phyloP scores from a whole-genome alignment of 1,139 yeast genomes.

The Blastobotrys arbuscula region DNA sequence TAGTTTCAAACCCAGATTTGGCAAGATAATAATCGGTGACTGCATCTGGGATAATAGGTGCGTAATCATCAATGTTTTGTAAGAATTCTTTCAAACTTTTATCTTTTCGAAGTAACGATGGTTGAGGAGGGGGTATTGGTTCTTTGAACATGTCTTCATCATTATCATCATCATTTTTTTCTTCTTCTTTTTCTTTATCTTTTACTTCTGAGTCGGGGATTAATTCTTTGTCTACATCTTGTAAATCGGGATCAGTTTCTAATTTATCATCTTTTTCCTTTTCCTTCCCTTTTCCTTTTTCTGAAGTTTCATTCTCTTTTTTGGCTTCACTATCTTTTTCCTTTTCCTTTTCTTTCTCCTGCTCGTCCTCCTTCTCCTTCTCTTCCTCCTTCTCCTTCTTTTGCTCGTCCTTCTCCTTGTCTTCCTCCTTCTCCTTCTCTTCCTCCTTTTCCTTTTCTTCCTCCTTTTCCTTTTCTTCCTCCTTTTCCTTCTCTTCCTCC shows the following conservation, averaged over 20 bases:
- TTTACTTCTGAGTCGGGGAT: slow-evolving; percentile 9
- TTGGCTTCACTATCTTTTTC: not conserved
- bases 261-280: not conserved
- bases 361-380: slow-evolving; percentile 1
- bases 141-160: slow-evolving; percentile 16
- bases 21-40: slow-evolving; percentile 93
- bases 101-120: slow-evolving; percentile 75
- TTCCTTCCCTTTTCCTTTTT: not conserved
- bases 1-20: slow-evolving; percentile 80
- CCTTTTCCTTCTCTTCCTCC: not conserved
- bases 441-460: not conserved
- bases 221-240: slow-evolving; percentile 10
- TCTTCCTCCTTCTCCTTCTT: not conserved
- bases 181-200: slow-evolving; percentile 22
- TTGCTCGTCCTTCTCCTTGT: not conserved
- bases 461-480: not conserved
- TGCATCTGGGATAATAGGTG: slow-evolving; percentile 96
- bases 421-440: not conserved
- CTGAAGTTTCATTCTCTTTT: not conserved
- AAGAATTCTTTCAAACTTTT: slow-evolving; percentile 81
- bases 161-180: slow-evolving; percentile 16
- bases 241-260: slow-evolving; percentile 6
- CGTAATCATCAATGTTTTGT: slow-evolving; percentile 85
- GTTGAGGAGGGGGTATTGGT: slow-evolving; percentile 45
- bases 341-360: slow-evolving; percentile 5